A percentile compares a stretch with the other conserved stretches of the same genome.
Evolutionary conservation across 2,329 filamentous ascomycete genomes (phyloP).

Genomic region (Calonectria ilicicola): DNA sequence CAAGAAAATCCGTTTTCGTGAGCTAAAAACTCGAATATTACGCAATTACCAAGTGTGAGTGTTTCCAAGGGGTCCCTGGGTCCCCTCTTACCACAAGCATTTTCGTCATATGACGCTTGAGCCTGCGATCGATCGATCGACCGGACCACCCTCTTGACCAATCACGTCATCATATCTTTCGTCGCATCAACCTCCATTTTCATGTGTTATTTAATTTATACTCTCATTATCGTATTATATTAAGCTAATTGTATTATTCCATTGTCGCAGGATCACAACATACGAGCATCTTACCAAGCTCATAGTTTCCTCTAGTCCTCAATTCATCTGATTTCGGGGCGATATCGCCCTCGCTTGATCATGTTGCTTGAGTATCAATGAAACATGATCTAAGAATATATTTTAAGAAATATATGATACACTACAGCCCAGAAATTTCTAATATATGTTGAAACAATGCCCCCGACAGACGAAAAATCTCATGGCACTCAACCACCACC

Average conservation of each 20-base stretch:
- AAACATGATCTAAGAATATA: conserved; percentile 20
- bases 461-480: conserved; percentile 37
- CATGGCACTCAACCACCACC: conserved; percentile 42
- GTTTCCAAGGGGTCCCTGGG: conserved; percentile 17
- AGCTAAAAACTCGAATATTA: not conserved
- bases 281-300: not conserved
- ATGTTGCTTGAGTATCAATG: not conserved
- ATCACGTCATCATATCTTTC: conserved; percentile 31
- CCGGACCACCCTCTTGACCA: conserved; percentile 33
- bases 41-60: conserved; percentile 30
- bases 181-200: conserved; percentile 21
- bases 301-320: not conserved
- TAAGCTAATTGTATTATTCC: conserved; percentile 26
- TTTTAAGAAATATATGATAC: conserved; percentile 14
- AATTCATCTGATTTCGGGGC: not conserved
- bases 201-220: not conserved
- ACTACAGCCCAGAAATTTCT: not conserved
- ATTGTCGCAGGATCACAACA: not conserved
- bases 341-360: not conserved
- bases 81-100: conserved; percentile 21
- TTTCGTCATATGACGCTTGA: conserved; percentile 42
- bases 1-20: not conserved
- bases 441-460: conserved; percentile 41
- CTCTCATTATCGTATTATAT: not conserved
- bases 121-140: conserved; percentile 50